Percentiles rank a stretch among this genome's conserved stretches.
phyloP scores from a whole-genome alignment of 2,329 filamentous ascomycete genomes.

The Pseudohalonectria lignicola region DNA sequence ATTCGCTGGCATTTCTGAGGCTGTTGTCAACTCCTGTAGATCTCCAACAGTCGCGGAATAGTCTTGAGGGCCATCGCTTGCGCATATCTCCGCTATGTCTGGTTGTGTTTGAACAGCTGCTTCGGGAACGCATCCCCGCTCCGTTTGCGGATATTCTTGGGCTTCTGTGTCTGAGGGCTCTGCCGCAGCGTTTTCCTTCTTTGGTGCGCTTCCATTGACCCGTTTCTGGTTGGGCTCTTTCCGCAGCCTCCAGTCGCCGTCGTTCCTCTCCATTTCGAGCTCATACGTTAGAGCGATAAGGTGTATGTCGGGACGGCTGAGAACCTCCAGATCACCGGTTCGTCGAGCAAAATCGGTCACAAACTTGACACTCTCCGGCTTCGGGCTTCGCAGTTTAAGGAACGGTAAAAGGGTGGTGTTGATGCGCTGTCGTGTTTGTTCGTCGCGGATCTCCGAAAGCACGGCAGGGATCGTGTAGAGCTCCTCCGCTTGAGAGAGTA shows the following conservation, averaged over 20 bases:
- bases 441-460: slow-evolving; percentile 79
- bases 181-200: slow-evolving; percentile 21
- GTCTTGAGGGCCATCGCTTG: too few relatives aligned
- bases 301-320: slow-evolving; percentile 83
- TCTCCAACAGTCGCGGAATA: too few relatives aligned
- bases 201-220: slow-evolving; percentile 58
- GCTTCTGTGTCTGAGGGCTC: background rate
- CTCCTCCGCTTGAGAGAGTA: slow-evolving; percentile 64
- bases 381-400: slow-evolving; percentile 64
- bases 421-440: slow-evolving; percentile 66
- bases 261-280: slow-evolving; percentile 81
- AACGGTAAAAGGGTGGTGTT: slow-evolving; percentile 82
- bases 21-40: background rate
- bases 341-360: slow-evolving; percentile 76
- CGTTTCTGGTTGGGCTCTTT: slow-evolving; percentile 69
- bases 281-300: slow-evolving; percentile 88
- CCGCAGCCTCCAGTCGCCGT: slow-evolving; percentile 78
- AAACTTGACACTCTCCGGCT: slow-evolving; percentile 65
- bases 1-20: background rate
- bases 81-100: too few relatives aligned
- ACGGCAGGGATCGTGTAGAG: slow-evolving; percentile 81
- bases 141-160: too few relatives aligned
- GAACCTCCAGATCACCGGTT: slow-evolving; percentile 79
- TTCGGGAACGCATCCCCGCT: too few relatives aligned
- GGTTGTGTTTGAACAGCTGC: too few relatives aligned